These are phyloP conservation scores for Amniculicola lignicola DNA, from an alignment of 495 filamentous ascomycete species.

Conservation along the genomic window DNA sequence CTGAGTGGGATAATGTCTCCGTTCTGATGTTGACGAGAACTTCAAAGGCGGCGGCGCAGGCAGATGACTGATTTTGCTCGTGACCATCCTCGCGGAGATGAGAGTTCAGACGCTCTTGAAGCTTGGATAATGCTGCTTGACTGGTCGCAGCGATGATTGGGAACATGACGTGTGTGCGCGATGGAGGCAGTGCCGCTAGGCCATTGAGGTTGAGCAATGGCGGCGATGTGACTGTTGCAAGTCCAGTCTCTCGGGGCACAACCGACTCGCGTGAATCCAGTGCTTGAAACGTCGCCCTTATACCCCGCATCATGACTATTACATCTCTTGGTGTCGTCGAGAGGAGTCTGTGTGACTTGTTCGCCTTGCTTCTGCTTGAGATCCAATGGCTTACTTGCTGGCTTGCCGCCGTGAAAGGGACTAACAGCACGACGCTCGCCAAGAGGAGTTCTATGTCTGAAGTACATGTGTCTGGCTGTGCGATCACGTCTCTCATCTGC, in stretches of 20 bases:
- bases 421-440: conserved; percentile 4
- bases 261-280: neutral
- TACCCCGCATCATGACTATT: conserved; percentile 9
- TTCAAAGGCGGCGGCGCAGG: conserved; percentile 16
- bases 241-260: no score
- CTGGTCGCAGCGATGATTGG: conserved; percentile 15
- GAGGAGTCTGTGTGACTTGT: neutral
- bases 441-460: conserved; percentile 3
- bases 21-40: conserved; percentile 10
- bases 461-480: conserved; percentile 1
- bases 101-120: conserved; percentile 11
- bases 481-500: conserved; percentile 11
- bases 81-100: neutral
- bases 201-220: neutral
- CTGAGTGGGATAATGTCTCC: conserved; percentile 7
- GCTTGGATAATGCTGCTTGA: conserved; percentile 7
- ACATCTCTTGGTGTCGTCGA: conserved; percentile 13
- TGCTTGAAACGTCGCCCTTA: conserved; percentile 1
- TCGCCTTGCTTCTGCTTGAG: conserved; percentile 1
- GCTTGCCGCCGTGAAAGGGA: conserved; percentile 7
- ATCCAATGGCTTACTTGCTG: conserved; percentile 17
- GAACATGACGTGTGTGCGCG: conserved; percentile 12
- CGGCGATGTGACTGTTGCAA: no score
- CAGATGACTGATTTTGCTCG: neutral
- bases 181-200: conserved; percentile 1